phyloP scores from a whole-genome alignment of 1,284 basidiomycete species.

The Wallemia hederae region DNA sequence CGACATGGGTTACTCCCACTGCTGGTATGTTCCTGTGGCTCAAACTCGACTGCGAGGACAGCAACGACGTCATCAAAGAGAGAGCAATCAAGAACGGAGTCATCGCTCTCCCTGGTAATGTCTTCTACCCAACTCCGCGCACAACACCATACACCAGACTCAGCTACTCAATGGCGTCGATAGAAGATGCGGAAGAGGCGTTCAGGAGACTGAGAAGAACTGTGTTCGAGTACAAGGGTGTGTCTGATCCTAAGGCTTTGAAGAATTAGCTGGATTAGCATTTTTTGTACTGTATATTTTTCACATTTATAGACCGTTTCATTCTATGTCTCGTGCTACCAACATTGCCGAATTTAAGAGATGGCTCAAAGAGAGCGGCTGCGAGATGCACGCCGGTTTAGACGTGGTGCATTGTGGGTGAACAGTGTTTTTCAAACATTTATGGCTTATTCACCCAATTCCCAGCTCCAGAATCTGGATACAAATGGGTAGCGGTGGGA shows the following conservation, averaged over 20 bases:
- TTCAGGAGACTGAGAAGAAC: background rate
- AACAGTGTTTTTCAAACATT: background rate
- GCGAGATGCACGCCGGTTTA: background rate
- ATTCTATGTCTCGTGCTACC: background rate
- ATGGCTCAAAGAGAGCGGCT: background rate
- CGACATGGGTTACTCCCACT: constrained; percentile 31
- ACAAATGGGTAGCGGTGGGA: background rate
- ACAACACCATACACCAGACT: background rate
- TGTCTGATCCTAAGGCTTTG: background rate
- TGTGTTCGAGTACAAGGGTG: background rate
- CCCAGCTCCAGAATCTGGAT: background rate
- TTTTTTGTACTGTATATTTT: too few relatives aligned
- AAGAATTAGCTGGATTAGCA: too few relatives aligned
- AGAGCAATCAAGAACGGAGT: constrained; percentile 55
- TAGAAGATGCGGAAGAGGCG: background rate
- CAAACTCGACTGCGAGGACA: constrained; percentile 26
- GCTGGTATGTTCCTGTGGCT: constrained; percentile 52
- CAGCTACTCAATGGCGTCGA: background rate
- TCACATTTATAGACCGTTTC: too few relatives aligned
- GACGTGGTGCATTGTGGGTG: background rate
- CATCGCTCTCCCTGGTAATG: constrained; percentile 50
- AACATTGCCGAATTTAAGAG: background rate
- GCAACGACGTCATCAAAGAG: constrained; percentile 40
- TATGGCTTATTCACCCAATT: background rate
- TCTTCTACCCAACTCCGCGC: background rate